phyloP scores from a whole-genome alignment of 2,329 filamentous ascomycete genomes.

The Grosmannia clavigera region DNA sequence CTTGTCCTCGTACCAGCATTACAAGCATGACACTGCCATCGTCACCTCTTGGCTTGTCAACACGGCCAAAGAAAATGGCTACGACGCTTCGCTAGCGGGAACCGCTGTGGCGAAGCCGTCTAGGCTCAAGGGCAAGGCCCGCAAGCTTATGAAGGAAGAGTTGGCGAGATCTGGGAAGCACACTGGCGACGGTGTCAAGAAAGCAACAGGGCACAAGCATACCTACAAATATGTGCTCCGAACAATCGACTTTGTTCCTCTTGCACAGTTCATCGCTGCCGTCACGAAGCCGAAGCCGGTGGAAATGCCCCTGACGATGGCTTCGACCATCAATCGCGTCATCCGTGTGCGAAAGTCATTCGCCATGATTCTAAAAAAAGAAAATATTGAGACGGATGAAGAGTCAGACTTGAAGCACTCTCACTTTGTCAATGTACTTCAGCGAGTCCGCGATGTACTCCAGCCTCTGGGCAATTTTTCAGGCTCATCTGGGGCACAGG shows the following conservation, averaged over 20 bases:
- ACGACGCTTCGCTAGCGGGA: constrained; percentile 11
- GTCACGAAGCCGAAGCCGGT: constrained; percentile 13
- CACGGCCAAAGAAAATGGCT: constrained; percentile 23
- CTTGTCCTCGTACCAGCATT: constrained; percentile 22
- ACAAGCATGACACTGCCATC: constrained; percentile 27
- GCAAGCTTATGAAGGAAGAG: constrained; percentile 13
- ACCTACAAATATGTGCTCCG: constrained; percentile 21
- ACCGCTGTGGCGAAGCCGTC: not conserved
- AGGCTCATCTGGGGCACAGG: not conserved
- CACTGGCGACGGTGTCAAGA: not conserved
- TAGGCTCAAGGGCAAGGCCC: constrained; percentile 18
- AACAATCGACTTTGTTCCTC: constrained; percentile 23
- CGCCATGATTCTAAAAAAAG: constrained; percentile 10
- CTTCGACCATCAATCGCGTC: constrained; percentile 21
- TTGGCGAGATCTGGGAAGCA: not conserved
- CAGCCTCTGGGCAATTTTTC: constrained; percentile 10
- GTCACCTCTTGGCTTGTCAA: constrained; percentile 29
- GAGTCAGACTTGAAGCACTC: constrained; percentile 14
- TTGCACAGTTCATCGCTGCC: constrained; percentile 24
- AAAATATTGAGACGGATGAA: constrained; percentile 8
- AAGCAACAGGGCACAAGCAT: not conserved
- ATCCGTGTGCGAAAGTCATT: constrained; percentile 23
- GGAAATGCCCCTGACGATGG: constrained; percentile 19
- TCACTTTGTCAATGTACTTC: constrained; percentile 22
- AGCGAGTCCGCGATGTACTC: constrained; percentile 22